Base-by-base conservation (phyloP, 2,329 filamentous ascomycete genomes). In the Biscogniauxia mediterranea region DNA sequence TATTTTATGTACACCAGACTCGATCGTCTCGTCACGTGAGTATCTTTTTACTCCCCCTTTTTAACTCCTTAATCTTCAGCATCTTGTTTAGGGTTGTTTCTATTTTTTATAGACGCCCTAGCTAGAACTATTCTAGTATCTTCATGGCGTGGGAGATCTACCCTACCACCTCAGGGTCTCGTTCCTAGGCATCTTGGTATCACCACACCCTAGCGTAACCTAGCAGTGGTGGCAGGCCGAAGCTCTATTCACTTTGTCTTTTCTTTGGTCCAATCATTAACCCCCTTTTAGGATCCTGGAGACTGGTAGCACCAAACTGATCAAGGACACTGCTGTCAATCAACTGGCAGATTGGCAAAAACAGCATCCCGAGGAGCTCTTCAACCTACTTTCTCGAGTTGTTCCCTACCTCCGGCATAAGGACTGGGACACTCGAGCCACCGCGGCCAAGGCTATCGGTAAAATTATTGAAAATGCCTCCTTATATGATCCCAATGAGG, bases 291-390 rank as follows among this genome's bases (percentile, higher is more conserved):
- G 93, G 67, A 87, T 99, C 75, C 88, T 99, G 70, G 95, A 99
- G 83, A 98, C 95, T 61, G 95, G 95, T 70, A 98, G 94, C 79
- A 99, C 95, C 63, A 89, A 90, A 74, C 83, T 99, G 68, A 98
- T 99, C 74, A 89, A 96, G 69, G 96, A 97, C 74, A 99, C 95
- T 65, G 96, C 95, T 64, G 95, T 96, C 64, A 93, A 96, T 73
- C 95, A 99, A 79, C 85, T 99, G 65, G 95, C 93, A 64, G 95
- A 99, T 78, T 95, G 97, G 77, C 96, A 99, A 78, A 98, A 97
- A 75, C 91, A 95, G 76, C 95, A 98, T 71, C 95, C 95, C 0
- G 94, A 99, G 78, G 96, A 99, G 76, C 82, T 99, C 1, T 98
- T 98, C 79, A 97, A 98, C 73, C 84, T 99, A 6, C 84, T 99